phyloP scores from a whole-genome alignment of 2,329 filamentous ascomycete genomes.

The Coleophoma eucalyptorum region DNA sequence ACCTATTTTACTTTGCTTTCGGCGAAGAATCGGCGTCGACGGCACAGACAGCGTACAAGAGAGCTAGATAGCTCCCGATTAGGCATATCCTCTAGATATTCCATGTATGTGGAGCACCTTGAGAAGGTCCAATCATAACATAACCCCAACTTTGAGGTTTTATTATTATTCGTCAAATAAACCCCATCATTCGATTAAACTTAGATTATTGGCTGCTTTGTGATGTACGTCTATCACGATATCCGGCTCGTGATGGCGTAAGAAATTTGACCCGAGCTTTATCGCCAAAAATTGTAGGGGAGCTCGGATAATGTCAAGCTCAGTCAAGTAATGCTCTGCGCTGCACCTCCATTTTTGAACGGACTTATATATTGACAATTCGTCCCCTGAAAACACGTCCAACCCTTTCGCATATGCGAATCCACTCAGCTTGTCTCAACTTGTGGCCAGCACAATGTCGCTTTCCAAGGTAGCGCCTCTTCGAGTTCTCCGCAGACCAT shows the following conservation, averaged over 20 bases:
- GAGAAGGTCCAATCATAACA: too few species aligned
- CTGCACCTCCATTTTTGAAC: neutral
- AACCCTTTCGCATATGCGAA: neutral
- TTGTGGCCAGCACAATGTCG: constrained; percentile 12
- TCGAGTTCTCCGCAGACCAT: constrained; percentile 15
- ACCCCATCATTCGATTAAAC: too few species aligned
- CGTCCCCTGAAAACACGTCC: neutral
- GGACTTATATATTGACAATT: too few species aligned
- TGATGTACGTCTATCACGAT: neutral
- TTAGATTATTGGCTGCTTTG: neutral
- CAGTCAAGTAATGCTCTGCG: neutral
- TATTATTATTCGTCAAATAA: too few species aligned
- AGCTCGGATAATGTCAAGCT: neutral
- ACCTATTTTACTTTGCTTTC: too few species aligned
- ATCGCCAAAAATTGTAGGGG: constrained; percentile 1
- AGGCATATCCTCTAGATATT: too few species aligned
- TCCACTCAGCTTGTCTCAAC: neutral
- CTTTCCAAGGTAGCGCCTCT: constrained; percentile 17
- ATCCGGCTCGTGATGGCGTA: neutral
- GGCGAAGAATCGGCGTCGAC: too few species aligned
- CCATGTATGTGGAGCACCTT: too few species aligned
- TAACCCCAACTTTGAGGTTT: too few species aligned
- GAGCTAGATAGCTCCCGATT: too few species aligned
- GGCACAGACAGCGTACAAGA: too few species aligned
- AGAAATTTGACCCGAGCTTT: neutral